Evolutionary conservation across 345 rosid species (phyloP).

Genomic region (Garcia nutans): DNA sequence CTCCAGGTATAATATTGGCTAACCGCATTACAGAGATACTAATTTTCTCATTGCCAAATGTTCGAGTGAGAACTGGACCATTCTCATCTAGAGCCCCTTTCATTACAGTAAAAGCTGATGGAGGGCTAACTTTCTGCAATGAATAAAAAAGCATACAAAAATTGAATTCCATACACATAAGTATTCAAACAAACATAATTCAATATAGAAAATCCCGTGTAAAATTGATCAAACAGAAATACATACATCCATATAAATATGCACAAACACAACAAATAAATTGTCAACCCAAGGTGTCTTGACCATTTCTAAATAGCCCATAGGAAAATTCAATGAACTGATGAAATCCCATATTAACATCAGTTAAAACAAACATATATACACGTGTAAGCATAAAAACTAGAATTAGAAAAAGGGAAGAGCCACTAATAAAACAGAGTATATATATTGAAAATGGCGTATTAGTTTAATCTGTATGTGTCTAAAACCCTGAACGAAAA

Average conservation of each 20-base stretch:
- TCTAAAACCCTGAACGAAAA: not conserved
- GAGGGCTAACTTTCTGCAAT: slow-evolving; percentile 80
- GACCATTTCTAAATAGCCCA: no score
- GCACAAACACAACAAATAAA: not conserved
- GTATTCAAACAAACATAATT: not conserved
- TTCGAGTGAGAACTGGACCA: slow-evolving; percentile 71
- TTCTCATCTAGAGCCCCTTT: slow-evolving; percentile 68
- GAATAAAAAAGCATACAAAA: not conserved
- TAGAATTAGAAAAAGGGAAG: not conserved
- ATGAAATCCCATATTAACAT: not conserved
- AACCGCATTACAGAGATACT: slow-evolving; percentile 63
- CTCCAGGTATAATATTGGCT: slow-evolving; percentile 43
- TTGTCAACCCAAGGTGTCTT: not conserved
- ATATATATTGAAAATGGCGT: no score
- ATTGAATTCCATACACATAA: not conserved
- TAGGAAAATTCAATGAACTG: not conserved
- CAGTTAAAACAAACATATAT: not conserved
- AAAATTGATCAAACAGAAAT: not conserved
- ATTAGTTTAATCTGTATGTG: no score
- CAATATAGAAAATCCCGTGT: not conserved
- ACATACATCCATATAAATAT: not conserved
- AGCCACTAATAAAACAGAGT: no score
- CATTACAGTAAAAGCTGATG: slow-evolving; percentile 57
- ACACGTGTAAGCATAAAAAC: not conserved
- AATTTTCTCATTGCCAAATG: slow-evolving; percentile 66